phyloP scores from a whole-genome alignment of 306 rosid genomes.

The Albizia julibrissin region DNA sequence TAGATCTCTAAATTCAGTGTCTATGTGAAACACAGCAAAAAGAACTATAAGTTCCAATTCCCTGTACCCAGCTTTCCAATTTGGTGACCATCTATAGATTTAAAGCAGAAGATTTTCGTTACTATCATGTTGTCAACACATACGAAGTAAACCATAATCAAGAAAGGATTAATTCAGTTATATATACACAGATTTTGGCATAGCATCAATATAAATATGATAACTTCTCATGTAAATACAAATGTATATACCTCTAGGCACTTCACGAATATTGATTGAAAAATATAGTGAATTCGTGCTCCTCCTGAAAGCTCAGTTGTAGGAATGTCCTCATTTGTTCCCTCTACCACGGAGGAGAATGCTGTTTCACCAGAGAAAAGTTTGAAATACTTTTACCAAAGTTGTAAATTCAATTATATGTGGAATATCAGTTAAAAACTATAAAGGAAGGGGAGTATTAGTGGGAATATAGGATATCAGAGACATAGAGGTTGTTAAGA shows the following conservation, averaged over 20 bases:
- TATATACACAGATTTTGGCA: background rate
- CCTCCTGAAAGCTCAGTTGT: slow-evolving; percentile 91
- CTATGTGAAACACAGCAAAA: background rate
- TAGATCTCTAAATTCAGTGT: background rate
- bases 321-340: slow-evolving; percentile 89
- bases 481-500: background rate
- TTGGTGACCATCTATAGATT: background rate
- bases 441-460: background rate
- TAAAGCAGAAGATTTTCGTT: background rate
- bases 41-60: background rate
- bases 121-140: background rate
- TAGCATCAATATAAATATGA: background rate
- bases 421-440: slow-evolving; percentile 23
- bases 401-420: slow-evolving; percentile 24
- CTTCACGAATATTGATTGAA: slow-evolving; percentile 86
- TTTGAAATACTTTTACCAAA: slow-evolving; percentile 11
- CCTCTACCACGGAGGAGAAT: slow-evolving; percentile 90
- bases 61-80: background rate
- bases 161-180: background rate
- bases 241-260: slow-evolving; percentile 71
- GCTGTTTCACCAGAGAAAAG: slow-evolving; percentile 52
- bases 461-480: background rate
- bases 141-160: background rate
- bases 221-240: background rate
- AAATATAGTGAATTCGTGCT: slow-evolving; percentile 92